Conservation (phyloP, 345 rosid species). For the Euphorbia lathyris region DNA sequence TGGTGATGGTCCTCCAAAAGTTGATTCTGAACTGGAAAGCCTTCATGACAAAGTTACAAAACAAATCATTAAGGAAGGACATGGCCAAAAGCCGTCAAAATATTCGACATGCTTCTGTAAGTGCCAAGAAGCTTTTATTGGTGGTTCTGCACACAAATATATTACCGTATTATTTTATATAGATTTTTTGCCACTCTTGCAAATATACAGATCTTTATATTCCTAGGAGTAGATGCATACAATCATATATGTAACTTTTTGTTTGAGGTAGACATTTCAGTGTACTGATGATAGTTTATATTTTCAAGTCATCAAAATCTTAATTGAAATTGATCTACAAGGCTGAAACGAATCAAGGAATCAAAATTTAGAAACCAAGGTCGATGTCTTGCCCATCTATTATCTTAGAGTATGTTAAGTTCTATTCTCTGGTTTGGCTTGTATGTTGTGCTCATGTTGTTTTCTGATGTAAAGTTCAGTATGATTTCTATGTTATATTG, state of each 20-base stretch:
- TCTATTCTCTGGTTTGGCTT: too few species aligned
- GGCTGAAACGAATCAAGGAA: not conserved
- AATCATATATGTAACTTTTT: not conserved
- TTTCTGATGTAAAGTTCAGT: not conserved
- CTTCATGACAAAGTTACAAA: constrained; percentile 83
- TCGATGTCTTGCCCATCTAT: not conserved
- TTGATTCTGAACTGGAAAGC: constrained; percentile 55
- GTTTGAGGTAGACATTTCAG: not conserved
- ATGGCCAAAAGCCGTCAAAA: constrained; percentile 84
- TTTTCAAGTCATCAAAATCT: not conserved
- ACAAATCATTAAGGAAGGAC: constrained; percentile 87
- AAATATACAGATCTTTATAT: not conserved
- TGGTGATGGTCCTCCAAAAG: constrained; percentile 62
- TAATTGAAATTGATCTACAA: not conserved
- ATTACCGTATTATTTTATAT: not conserved
- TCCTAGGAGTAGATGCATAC: not conserved
- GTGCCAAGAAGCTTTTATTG: constrained; percentile 17
- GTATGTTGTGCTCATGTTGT: not conserved
- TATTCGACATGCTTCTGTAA: constrained; percentile 91
- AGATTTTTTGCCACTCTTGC: not conserved
- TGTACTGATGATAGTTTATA: not conserved
- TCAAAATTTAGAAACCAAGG: not conserved
- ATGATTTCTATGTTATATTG: not conserved
- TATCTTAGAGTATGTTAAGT: not conserved
- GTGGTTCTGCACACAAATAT: not conserved